phyloP scores from a whole-genome alignment of 495 filamentous ascomycete genomes.

The Lophiotrema nucula region DNA sequence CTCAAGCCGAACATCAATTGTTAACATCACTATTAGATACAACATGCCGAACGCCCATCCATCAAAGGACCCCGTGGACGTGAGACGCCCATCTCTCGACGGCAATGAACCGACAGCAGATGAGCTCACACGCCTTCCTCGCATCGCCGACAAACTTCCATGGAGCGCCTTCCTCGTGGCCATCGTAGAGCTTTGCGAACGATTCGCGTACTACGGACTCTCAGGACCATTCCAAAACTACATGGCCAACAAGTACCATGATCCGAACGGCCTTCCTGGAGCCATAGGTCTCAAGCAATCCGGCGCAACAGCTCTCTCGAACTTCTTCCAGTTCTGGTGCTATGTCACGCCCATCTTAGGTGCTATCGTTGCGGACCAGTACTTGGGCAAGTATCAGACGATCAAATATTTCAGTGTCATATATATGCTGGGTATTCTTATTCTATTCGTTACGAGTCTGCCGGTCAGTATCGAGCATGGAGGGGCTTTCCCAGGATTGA shows the following conservation, averaged over 20 bases:
- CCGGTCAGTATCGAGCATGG: constrained; percentile 38
- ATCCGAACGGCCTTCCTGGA: constrained; percentile 30
- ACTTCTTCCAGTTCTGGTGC: constrained; percentile 65
- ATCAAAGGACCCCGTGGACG: no score
- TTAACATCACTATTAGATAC: no score
- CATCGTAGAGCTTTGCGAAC: constrained; percentile 35
- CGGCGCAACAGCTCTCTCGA: constrained; percentile 58
- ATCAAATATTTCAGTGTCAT: constrained; percentile 56
- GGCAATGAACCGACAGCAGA: constrained; percentile 16
- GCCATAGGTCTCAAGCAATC: constrained; percentile 43
- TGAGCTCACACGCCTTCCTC: constrained; percentile 22
- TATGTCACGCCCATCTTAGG: constrained; percentile 58
- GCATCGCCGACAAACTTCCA: constrained; percentile 32
- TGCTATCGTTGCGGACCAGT: constrained; percentile 61
- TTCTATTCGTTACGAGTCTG: constrained; percentile 41
- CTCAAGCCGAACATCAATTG: no score
- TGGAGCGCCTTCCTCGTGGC: constrained; percentile 33
- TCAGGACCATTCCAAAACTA: constrained; percentile 35
- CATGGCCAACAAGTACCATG: constrained; percentile 32
- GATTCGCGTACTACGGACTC: constrained; percentile 35
- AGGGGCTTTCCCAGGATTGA: constrained; percentile 35
- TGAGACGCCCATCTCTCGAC: neutral
- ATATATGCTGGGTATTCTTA: constrained; percentile 43
- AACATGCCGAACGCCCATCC: no score
- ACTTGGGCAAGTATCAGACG: constrained; percentile 65